These are phyloP conservation scores for Aspergillus udagawae DNA, from an alignment of 2,329 filamentous ascomycete genomes.

Conservation along the genomic window DNA sequence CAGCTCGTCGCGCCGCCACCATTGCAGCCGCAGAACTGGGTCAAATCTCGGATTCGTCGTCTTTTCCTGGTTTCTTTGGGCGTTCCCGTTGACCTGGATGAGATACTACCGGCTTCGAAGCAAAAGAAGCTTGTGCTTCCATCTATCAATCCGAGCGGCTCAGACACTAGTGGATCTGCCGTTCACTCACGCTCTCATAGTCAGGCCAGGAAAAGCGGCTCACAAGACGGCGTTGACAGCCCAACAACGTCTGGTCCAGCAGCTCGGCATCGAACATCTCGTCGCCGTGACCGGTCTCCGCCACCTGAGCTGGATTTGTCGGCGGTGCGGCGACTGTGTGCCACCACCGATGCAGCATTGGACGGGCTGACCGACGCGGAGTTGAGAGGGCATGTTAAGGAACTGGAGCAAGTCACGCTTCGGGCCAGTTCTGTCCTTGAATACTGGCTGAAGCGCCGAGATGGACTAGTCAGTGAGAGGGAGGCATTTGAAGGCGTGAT, in stretches of 20 bases:
- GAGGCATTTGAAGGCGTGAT: constrained; percentile 96
- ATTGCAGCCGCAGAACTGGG: constrained; percentile 95
- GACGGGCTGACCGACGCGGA: constrained; percentile 74
- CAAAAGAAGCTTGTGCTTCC: constrained; percentile 96
- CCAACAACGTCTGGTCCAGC: constrained; percentile 25
- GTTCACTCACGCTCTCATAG: constrained; percentile 42
- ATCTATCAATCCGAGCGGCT: constrained; percentile 59
- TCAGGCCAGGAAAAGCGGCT: constrained; percentile 30
- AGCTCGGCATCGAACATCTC: constrained; percentile 26
- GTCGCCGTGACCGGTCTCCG: constrained; percentile 54
- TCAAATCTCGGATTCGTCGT: constrained; percentile 87
- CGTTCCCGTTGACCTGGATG: constrained; percentile 92
- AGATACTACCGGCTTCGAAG: constrained; percentile 93
- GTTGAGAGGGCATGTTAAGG: constrained; percentile 65
- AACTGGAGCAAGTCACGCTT: constrained; percentile 65
- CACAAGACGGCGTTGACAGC: constrained; percentile 19
- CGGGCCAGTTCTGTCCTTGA: constrained; percentile 73
- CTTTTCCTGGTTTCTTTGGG: constrained; percentile 94
- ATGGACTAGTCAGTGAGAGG: constrained; percentile 83
- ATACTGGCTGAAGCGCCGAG: constrained; percentile 82
- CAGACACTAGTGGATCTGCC: constrained; percentile 56
- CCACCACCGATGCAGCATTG: constrained; percentile 79
- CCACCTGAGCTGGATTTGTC: constrained; percentile 76
- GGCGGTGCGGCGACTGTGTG: constrained; percentile 71
- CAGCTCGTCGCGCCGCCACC: constrained; percentile 93